phyloP scores from a whole-genome alignment of 2,329 filamentous ascomycete species.

The Fusarium tjaetaba region DNA sequence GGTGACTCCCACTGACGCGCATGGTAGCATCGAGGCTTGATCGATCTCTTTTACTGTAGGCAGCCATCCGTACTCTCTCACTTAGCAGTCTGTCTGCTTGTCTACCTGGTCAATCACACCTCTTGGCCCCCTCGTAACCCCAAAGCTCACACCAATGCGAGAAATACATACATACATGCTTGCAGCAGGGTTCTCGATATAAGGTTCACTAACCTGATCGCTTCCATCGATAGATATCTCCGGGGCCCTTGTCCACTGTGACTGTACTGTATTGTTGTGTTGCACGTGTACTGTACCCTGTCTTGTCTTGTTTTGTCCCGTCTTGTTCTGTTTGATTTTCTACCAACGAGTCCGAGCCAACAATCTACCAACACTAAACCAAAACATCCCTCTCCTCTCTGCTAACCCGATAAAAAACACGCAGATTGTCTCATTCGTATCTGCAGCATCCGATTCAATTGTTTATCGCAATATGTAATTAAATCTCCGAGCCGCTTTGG shows the following conservation, averaged over 20 bases:
- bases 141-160: neutral
- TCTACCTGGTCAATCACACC: neutral
- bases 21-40: slow-evolving; percentile 11
- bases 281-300: neutral
- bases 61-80: neutral
- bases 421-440: neutral
- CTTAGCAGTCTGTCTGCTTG: neutral
- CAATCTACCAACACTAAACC: neutral
- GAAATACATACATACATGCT: neutral
- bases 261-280: neutral
- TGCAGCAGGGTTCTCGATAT: neutral
- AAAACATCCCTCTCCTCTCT: neutral
- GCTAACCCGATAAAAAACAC: neutral
- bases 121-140: neutral
- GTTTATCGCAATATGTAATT: neutral
- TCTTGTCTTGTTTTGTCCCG: neutral
- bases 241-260: neutral
- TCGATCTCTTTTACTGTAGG: slow-evolving; percentile 6
- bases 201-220: neutral
- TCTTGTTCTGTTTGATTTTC: slow-evolving; percentile 20
- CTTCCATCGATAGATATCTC: neutral
- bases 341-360: neutral
- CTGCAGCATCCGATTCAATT: neutral
- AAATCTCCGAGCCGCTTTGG: slow-evolving; percentile 24
- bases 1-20: neutral